A percentile compares a stretch with the other conserved stretches of the same genome.
These are phyloP conservation scores for Coemansia sp. DNA, from an alignment of 192 early-diverging fungal species.

Conservation along the genomic window DNA sequence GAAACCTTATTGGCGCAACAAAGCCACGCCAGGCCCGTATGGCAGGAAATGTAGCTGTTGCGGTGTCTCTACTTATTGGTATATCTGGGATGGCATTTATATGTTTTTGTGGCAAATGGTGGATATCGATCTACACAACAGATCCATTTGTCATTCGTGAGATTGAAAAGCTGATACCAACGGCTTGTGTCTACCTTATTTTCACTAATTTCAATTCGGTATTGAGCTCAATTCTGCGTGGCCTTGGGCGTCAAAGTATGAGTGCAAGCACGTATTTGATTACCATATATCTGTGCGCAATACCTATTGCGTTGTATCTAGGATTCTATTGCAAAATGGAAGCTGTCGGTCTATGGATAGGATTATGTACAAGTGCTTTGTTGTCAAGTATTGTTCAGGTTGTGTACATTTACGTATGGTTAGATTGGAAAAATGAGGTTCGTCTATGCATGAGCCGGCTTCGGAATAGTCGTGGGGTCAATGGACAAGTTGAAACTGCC, in stretches of 20 bases:
- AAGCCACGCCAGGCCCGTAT: slow-evolving; percentile 55
- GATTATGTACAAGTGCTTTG: slow-evolving; percentile 52
- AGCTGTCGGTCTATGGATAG: slow-evolving; percentile 64
- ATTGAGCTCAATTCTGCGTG: slow-evolving; percentile 56
- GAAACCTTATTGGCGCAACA: slow-evolving; percentile 65
- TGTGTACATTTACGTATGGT: slow-evolving; percentile 18
- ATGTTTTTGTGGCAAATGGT: slow-evolving; percentile 53
- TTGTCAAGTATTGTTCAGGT: slow-evolving; percentile 27
- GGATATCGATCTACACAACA: slow-evolving; percentile 62
- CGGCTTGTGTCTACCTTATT: slow-evolving; percentile 31
- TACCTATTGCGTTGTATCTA: slow-evolving; percentile 56
- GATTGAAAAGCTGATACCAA: slow-evolving; percentile 32
- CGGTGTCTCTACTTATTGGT: slow-evolving; percentile 58
- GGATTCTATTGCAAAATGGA: slow-evolving; percentile 53
- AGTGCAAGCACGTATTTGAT: slow-evolving; percentile 52
- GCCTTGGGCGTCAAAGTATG: slow-evolving; percentile 54
- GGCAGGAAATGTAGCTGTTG: slow-evolving; percentile 54
- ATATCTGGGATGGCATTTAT: slow-evolving; percentile 57
- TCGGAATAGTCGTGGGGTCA: not conserved
- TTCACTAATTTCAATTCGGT: slow-evolving; percentile 58
- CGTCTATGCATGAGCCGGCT: not conserved
- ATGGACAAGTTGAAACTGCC: not conserved
- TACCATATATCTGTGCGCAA: slow-evolving; percentile 48
- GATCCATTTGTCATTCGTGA: slow-evolving; percentile 23
- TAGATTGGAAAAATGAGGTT: slow-evolving; percentile 22